Evolutionary conservation across 2,329 filamentous ascomycete species (phyloP).

Genomic region (Xylaria sp.): DNA sequence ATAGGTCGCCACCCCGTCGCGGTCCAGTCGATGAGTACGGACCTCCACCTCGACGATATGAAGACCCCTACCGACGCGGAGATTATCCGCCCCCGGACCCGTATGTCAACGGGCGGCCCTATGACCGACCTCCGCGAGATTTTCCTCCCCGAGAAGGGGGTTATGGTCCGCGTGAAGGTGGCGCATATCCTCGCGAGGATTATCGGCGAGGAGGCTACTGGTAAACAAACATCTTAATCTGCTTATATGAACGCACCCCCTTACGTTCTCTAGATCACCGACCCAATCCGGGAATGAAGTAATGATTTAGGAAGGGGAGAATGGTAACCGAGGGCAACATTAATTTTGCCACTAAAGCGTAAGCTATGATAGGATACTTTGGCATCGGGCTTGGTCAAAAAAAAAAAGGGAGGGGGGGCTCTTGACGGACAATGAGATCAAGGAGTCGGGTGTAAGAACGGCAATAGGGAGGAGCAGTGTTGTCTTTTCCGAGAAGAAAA

Average conservation of each 20-base stretch:
- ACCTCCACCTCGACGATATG: constrained; percentile 75
- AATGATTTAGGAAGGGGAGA: constrained; percentile 29
- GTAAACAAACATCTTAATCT: constrained; percentile 50
- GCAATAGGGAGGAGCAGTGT: constrained; percentile 36
- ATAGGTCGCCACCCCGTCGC: constrained; percentile 82
- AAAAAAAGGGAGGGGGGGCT: constrained; percentile 2
- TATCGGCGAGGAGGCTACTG: constrained; percentile 52
- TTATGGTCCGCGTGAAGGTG: constrained; percentile 55
- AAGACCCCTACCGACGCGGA: constrained; percentile 77
- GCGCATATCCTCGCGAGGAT: constrained; percentile 50
- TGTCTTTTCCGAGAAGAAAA: constrained; percentile 8
- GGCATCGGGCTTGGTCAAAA: constrained; percentile 30
- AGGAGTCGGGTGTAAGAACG: constrained; percentile 37
- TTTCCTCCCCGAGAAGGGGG: constrained; percentile 62
- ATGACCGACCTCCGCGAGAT: constrained; percentile 65
- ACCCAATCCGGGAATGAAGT: constrained; percentile 31
- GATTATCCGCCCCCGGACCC: constrained; percentile 73
- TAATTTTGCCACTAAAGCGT: constrained; percentile 19
- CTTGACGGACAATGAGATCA: constrained; percentile 35
- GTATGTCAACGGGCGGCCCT: constrained; percentile 68
- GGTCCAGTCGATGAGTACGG: constrained; percentile 79
- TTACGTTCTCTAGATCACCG: constrained; percentile 51
- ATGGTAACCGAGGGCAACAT: constrained; percentile 20
- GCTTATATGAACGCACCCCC: constrained; percentile 44
- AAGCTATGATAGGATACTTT: constrained; percentile 29